A percentile compares a stretch with the other conserved stretches of the same genome.
Evolutionary conservation across 495 filamentous ascomycete species (phyloP).

Genomic region (Neurospora sp.): DNA sequence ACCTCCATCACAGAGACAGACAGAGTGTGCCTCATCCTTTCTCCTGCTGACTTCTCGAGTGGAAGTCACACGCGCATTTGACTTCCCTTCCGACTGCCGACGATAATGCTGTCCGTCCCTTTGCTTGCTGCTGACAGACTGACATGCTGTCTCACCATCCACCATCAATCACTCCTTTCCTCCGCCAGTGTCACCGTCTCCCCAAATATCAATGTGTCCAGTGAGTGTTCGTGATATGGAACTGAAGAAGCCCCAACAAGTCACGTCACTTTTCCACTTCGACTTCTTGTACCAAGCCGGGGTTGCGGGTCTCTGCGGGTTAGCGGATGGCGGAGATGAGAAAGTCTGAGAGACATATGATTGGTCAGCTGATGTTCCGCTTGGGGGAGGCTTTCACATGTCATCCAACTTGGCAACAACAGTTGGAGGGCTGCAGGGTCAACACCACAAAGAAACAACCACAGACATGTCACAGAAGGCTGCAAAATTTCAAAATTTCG

Average conservation of each 20-base stretch:
- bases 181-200: neutral
- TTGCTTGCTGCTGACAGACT: neutral
- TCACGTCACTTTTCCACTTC: neutral
- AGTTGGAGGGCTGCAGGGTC: neutral
- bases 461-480: neutral
- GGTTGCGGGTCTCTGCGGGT: slow-evolving; percentile 7
- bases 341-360: neutral
- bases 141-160: neutral
- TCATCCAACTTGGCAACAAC: neutral
- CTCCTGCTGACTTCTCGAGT: neutral
- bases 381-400: neutral
- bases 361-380: neutral
- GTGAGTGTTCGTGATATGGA: neutral
- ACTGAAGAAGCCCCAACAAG: neutral
- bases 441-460: neutral
- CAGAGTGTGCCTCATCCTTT: neutral
- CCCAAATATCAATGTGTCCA: neutral
- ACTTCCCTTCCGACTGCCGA: neutral
- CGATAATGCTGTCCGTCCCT: neutral
- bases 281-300: neutral
- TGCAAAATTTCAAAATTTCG: neutral
- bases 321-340: slow-evolving; percentile 7
- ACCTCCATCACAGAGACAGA: neutral
- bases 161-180: neutral
- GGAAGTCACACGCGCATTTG: neutral